Percentiles rank a stretch among this genome's conserved stretches.
phyloP scores from a whole-genome alignment of 805 yeast genomes.

The Candida yuanshanica region DNA sequence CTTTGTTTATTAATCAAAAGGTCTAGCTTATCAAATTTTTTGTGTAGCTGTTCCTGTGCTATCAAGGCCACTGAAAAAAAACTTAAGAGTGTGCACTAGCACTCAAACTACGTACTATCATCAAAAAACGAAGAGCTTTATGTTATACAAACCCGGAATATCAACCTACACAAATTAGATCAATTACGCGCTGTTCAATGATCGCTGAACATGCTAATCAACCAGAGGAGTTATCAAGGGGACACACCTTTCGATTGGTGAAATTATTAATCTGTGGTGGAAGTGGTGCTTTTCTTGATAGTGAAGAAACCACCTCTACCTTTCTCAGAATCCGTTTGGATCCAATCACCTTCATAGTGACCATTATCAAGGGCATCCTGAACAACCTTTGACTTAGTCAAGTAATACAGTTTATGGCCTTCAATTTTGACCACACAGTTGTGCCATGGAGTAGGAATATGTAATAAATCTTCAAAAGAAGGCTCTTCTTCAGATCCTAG shows the following conservation, averaged over 20 bases:
- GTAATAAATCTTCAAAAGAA: constrained; percentile 44
- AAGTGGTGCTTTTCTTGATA: constrained; percentile 5
- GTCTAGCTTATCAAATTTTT: background rate
- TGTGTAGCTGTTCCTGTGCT: no score
- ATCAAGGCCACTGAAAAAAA: no score
- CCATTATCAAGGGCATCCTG: constrained; percentile 32
- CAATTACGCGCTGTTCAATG: no score
- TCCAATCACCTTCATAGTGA: constrained; percentile 31
- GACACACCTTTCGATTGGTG: no score
- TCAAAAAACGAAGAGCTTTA: no score
- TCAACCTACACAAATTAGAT: no score
- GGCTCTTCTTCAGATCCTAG: constrained; percentile 37
- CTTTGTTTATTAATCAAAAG: background rate
- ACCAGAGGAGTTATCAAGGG: no score
- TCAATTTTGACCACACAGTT: constrained; percentile 43
- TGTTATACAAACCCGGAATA: no score
- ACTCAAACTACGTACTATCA: no score
- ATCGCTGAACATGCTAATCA: no score
- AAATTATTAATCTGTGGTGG: no score
- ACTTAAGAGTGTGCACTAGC: no score
- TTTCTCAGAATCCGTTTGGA: constrained; percentile 23
- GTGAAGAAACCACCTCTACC: constrained; percentile 30
- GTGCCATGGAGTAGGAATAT: constrained; percentile 67
- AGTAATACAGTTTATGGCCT: constrained; percentile 27
- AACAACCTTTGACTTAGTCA: constrained; percentile 33